Evolutionary conservation across 2,329 filamentous ascomycete species (phyloP), one percentile per base, ranked within the genome.

Genomic region (Podosphaera xanthii): DNA sequence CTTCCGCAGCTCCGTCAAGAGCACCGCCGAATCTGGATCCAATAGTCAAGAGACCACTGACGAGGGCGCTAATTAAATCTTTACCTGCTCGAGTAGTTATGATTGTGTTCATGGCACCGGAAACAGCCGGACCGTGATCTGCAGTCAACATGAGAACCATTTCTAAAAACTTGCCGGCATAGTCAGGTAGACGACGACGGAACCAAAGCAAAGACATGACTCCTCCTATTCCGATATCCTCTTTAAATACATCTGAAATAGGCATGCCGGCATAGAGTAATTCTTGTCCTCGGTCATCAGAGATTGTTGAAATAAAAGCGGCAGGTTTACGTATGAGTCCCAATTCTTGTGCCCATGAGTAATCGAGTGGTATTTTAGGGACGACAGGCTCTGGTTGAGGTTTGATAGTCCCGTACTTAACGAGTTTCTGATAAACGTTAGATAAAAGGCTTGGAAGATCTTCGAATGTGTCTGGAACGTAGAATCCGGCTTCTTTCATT

Each of bases 91-190:
- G 87, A 61, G 92, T 98, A 63, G 92, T 98, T 73, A 98, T 97
- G 73, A 98, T 98, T 72, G 92, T 98, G 84, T 98, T 98, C 92
- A 98, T 98, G 73, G 92, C 92, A 81, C 92, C 92, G 68, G 92
- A 98, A 68, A 98, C 92, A 68, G 92, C 92, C 59, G 92, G 92
- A 75, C 92, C 92, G 83, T 98, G 92, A 71, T 98, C 92, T 68
- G 92, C 92, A 71, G 92, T 98, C 71, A 98, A 83, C 92, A 98
- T 98, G 73, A 98, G 91, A 65, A 98, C 92, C 92, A 98, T 98
- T 80, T 98, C 92, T 67, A 98, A 77, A 81, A 98, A 98, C 77
- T 94, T 94, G 80, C 88, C 94, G 70, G 92, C 92, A 72, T 96
- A 97, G 70, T 85, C 78, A 64, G 92, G 92, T 63, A 98, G 86